Evolutionary conservation across 2,329 filamentous ascomycete species (phyloP).

Genomic region (Clarireedia monteithiana): DNA sequence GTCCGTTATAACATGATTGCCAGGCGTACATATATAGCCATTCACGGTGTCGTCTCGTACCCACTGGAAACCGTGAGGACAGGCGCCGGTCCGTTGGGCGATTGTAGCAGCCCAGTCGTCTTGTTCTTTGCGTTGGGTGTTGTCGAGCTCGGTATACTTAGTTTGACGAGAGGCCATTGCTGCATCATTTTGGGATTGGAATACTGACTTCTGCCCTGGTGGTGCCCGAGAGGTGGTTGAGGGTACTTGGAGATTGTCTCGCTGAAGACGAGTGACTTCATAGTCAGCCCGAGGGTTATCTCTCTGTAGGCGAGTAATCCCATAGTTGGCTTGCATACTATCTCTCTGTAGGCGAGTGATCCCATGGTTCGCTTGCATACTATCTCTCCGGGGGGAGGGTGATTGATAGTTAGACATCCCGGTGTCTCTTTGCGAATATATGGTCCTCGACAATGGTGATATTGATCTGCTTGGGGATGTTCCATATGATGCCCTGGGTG

Average conservation of each 20-base stretch:
- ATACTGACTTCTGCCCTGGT: neutral
- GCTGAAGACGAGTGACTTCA: neutral
- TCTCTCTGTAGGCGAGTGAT: no score
- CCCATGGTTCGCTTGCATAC: no score
- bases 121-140: neutral
- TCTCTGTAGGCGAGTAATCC: no score
- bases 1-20: neutral
- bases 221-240: neutral
- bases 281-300: no score
- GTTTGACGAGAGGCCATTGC: neutral
- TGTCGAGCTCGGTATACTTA: neutral
- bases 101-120: neutral
- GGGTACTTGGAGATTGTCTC: neutral
- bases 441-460: neutral
- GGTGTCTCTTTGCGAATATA: neutral
- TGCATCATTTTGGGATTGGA: neutral
- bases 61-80: constrained; percentile 9
- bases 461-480: no score
- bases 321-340: no score
- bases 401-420: no score
- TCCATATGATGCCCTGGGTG: no score
- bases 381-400: neutral
- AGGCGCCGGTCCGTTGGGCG: neutral
- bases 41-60: neutral
- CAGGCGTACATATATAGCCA: constrained; percentile 15